Evolutionary conservation across 1,284 basidiomycete genomes (phyloP), one percentile per base, ranked within the genome.

Genomic region (Sanghuangporus baumii): DNA sequence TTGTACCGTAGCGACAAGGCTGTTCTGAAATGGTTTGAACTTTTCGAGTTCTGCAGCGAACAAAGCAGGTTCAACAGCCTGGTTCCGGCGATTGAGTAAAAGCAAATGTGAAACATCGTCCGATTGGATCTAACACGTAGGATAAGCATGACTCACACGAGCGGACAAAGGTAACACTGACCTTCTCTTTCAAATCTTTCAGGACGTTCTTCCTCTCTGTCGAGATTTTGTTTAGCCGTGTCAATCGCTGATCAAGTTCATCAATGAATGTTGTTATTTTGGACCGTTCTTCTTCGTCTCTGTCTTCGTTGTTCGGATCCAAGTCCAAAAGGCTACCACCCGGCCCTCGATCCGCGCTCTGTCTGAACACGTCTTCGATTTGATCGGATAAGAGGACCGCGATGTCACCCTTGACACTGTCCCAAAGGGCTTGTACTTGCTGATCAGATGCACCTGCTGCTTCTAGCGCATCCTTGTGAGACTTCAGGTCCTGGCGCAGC

Each of bases 21-120:
- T 85, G 55, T 89, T 85, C 73, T 97, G 94, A 71, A 93, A 95
- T 1, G 95, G 93, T 23, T 86, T 82, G 79, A 98, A 98, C 75
- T 98, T 98, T 74, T 98, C 96, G 16, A 98, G 84, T 74, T 98
- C 96, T 6, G 88, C 84, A 0, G 94, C 92, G 70, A 98, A 98
- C 16, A 98, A 80, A 0, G 92, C 84, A 0, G 91, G 88, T 68
- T 98, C 94, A 3, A 92, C 89, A 43, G 87, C 86, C 31, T 86
- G 83, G 65, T 94, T 90, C 16, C 95, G 89, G 14, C 94, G 87
- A 72, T 98, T 97, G 59, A 98, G 84, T 1, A 99, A 84, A 0
- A 99, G 83, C 0, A 98, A 80, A 71, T 97, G 94, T 0, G 96
- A 98, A 8, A 99, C 96, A 70, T 99, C 97, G 75, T 99, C 97